Conservation (phyloP, 257 asterid genomes). For the Anisodus acutangulus region DNA sequence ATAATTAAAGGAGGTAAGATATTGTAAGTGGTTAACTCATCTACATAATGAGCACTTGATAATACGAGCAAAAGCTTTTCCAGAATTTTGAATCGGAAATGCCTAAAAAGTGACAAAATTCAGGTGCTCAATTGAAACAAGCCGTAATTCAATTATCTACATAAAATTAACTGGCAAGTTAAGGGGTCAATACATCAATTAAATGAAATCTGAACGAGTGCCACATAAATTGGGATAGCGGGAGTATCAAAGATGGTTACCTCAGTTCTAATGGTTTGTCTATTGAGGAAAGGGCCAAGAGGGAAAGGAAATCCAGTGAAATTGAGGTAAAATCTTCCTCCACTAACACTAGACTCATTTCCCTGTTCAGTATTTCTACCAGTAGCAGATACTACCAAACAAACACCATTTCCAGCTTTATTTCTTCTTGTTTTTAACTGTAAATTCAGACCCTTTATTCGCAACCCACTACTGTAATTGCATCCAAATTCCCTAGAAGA, state of each 20-base stretch:
- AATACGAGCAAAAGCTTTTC: too few relatives aligned
- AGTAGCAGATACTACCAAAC: slow-evolving; percentile 49
- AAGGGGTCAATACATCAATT: too few relatives aligned
- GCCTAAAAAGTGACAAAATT: too few relatives aligned
- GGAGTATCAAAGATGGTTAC: slow-evolving; percentile 38
- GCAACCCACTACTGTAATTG: slow-evolving; percentile 48
- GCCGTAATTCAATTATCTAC: too few relatives aligned
- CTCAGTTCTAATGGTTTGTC: slow-evolving; percentile 82
- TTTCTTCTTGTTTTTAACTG: slow-evolving; percentile 56
- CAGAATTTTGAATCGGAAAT: too few relatives aligned
- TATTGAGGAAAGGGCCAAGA: slow-evolving; percentile 94
- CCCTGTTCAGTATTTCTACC: slow-evolving; percentile 37
- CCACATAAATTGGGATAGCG: too few relatives aligned
- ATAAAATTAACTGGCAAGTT: too few relatives aligned
- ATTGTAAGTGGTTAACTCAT: too few relatives aligned
- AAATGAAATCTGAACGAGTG: too few relatives aligned
- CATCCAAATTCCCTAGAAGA: slow-evolving; percentile 46
- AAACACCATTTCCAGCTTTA: slow-evolving; percentile 38
- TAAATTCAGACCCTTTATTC: slow-evolving; percentile 48
- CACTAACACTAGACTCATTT: slow-evolving; percentile 40
- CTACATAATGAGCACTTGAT: too few relatives aligned
- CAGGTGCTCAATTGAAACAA: too few relatives aligned
- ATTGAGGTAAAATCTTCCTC: slow-evolving; percentile 81
- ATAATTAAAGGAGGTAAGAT: too few relatives aligned
- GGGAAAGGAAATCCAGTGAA: slow-evolving; percentile 96